These are phyloP conservation scores for Tetrapisispora nanseiensis DNA, from an alignment of 805 yeast genomes.

Conservation along the genomic window DNA sequence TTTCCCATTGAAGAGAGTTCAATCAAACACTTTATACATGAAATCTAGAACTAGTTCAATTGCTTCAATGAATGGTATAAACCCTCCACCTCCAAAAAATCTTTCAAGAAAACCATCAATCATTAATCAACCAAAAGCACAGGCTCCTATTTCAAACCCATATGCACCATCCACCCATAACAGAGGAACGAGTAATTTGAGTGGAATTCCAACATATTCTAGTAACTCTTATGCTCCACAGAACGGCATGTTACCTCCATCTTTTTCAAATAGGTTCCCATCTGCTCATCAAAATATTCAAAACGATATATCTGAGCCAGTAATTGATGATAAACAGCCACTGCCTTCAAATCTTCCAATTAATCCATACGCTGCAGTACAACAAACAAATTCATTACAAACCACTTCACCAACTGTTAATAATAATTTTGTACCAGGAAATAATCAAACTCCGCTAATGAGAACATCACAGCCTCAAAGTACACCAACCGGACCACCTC, in stretches of 20 bases:
- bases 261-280: neutral
- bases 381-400: conserved; percentile 8
- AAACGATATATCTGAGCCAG: neutral
- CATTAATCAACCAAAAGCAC: neutral
- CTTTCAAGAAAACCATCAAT: conserved; percentile 20
- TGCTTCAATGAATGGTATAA: conserved; percentile 8
- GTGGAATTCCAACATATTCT: neutral
- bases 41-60: neutral
- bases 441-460: conserved; percentile 10
- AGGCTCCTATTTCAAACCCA: neutral
- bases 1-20: conserved; percentile 4
- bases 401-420: conserved; percentile 3
- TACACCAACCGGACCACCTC: conserved; percentile 16
- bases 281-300: neutral
- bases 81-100: conserved; percentile 20
- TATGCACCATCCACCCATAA: conserved; percentile 9
- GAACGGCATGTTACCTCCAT: neutral
- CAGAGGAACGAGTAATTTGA: neutral
- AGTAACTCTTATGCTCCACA: conserved; percentile 12
- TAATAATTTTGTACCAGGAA: conserved; percentile 4
- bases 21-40: conserved; percentile 5
- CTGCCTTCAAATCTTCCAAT: conserved; percentile 18
- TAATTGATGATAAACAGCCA: neutral
- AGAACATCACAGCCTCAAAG: conserved; percentile 10
- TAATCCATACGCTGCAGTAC: conserved; percentile 34